Base-by-base conservation (phyloP, 2,329 filamentous ascomycete genomes). In the Epichloe brachyelytri region DNA sequence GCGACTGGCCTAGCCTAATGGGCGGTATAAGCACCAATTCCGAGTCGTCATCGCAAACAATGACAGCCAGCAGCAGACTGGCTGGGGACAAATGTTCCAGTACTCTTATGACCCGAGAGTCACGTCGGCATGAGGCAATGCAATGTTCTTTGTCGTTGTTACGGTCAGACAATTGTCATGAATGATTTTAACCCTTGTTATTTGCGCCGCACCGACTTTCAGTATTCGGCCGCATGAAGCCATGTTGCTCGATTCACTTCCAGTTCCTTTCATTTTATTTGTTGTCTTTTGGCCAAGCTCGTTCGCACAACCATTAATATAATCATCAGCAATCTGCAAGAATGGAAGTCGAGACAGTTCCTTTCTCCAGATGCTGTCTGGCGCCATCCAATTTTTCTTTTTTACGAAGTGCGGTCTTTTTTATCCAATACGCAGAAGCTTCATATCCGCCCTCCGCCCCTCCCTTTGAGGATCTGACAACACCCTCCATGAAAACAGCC, bases 1-100 rank as follows among this genome's bases (percentile, higher is more conserved):
- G 70, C 2, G 68, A 71, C 53, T 72, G 70, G 70, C 68, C 69
- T 50, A 66, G 61, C 51, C 62, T 71, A 33, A 57, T 63, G 22
- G 63, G 64, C 20, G 59, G 65, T 20, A 61, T 68, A 19, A 58
- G 68, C 19, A 63, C 66, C 43, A 65, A 68, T 51, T 56, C 55
- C 34, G 52, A 54, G 10, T 50, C 57, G 20, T 61, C 57, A 14
- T 55, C 61, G 45, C 63, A 59, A n/a, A 60, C 26, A 40, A 17
- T 30, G 30, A 38, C 30, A 48, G 19, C 40, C 37, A 48, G 26
- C 37, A 41, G 41, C 46, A 45, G 19, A 37, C 36, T 37, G 51
- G 48, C 7, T 52, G 51, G 51, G 46, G 51, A 14, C 33, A 17
- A 20, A 41, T 52, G 36, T 52, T 52, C 8, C 46, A 45, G 41